Base-by-base conservation (phyloP, 352 stramenopile species). In the Globisporangium ultimum region DNA sequence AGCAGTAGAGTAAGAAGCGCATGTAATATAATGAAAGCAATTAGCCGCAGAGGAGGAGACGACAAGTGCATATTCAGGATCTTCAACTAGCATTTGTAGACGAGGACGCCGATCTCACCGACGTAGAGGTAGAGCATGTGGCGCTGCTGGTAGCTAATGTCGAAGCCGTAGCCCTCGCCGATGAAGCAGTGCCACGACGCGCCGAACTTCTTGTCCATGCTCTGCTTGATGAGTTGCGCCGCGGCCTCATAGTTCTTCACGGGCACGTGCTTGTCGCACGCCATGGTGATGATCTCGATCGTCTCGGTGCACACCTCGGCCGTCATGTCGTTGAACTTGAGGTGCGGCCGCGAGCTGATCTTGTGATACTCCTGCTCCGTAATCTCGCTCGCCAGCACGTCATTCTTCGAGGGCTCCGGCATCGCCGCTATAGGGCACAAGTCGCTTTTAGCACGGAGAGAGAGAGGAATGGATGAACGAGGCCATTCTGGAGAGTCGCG, bases 151-250 rank as follows among this genome's bases (percentile, higher is more conserved):
- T 98, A 98, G 63, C 87, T 97, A 56, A 98, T 91, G 64, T 98
- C 92, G 67, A 98, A 98, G 50, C 91, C 95, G 68, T 98, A 99
- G 13, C 95, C 95, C 71, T 98, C 96, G 34, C 93, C 95, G 20
- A 99, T 96, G 58, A 95, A 96, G 68, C 91, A 98, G 70, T 99
- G 93, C 95, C 95, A 98, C 5, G 91, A 96, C 14, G 88, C 78
- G 6, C 93, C 96, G 68, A 98, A 99, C 70, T 98, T 98, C 76
- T 99, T 98, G 78, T 99, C 95, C 72, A 98, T 92, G 32, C 88
- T 97, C 67, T 97, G 89, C 71, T 99, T 98, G 61, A 98, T 98
- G 14, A 97, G 73, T 64, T 96, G 85, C 53, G 88, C 80, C 12
- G 87, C 85, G 0, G 82, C 89, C 69, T 98, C 93, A 74, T 98